A percentile compares a stretch with the other conserved stretches of the same genome.
Evolutionary conservation across 495 filamentous ascomycete species (phyloP).

Genomic region (Penicillium angulare): DNA sequence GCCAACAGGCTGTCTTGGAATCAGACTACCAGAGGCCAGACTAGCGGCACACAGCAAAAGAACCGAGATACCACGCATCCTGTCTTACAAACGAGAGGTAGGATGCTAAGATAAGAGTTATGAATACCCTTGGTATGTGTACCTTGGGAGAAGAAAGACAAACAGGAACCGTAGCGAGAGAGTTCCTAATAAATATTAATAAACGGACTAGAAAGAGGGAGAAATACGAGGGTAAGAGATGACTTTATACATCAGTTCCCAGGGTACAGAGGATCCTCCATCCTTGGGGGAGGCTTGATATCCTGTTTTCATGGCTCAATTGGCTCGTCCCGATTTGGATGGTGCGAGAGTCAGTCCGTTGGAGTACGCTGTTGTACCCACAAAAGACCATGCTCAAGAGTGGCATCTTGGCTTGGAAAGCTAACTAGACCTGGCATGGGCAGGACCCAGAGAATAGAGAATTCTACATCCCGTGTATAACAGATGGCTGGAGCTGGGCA

Average conservation of each 20-base stretch:
- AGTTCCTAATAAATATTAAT: constrained; percentile 19
- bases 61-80: constrained; percentile 18
- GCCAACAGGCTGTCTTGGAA: constrained; percentile 1
- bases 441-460: background rate
- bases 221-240: background rate
- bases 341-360: constrained; percentile 8
- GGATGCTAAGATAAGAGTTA: constrained; percentile 4
- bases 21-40: constrained; percentile 19
- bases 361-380: constrained; percentile 10
- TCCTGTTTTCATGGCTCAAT: background rate
- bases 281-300: background rate
- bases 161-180: constrained; percentile 27
- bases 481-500: constrained; percentile 3
- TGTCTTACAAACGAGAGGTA: constrained; percentile 14
- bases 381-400: constrained; percentile 4
- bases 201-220: constrained; percentile 1
- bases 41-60: constrained; percentile 21
- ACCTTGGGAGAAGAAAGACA: constrained; percentile 13
- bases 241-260: constrained; percentile 12
- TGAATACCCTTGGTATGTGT: background rate
- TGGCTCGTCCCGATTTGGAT: constrained; percentile 1
- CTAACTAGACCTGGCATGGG: constrained; percentile 10
- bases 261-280: background rate
- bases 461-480: constrained; percentile 6
- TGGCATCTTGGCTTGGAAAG: constrained; percentile 11